Percentiles rank a stretch among this genome's conserved stretches.
Conservation (phyloP, 306 rosid species). For the Hippophae tibetana region DNA sequence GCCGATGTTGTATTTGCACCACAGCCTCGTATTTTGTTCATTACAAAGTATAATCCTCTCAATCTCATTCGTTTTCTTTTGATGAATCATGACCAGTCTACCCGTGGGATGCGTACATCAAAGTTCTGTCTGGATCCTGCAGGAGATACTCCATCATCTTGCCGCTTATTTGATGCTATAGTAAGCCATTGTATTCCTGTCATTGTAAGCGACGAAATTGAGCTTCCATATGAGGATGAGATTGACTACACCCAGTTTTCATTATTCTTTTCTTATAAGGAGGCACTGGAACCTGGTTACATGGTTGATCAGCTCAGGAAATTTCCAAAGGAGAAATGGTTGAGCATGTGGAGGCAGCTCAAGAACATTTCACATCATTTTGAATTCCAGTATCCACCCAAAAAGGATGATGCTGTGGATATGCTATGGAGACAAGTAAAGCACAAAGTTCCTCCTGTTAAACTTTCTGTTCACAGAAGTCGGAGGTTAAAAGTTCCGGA, state of each 20-base stretch:
- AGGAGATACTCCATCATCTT: slow-evolving; percentile 96
- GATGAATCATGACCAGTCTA: slow-evolving; percentile 40
- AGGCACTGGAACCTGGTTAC: slow-evolving; percentile 73
- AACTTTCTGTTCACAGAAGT: slow-evolving; percentile 61
- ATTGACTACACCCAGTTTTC: slow-evolving; percentile 77
- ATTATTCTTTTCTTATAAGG: slow-evolving; percentile 76
- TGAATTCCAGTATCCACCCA: slow-evolving; percentile 82
- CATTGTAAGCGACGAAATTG: slow-evolving; percentile 90
- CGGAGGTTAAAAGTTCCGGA: slow-evolving; percentile 78
- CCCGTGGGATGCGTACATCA: slow-evolving; percentile 78
- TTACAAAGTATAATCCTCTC: not conserved
- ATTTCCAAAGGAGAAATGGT: slow-evolving; percentile 72
- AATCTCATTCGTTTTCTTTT: slow-evolving; percentile 17
- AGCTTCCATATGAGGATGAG: slow-evolving; percentile 94
- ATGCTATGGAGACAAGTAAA: slow-evolving; percentile 95
- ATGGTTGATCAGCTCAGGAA: slow-evolving; percentile 63
- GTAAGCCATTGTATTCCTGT: slow-evolving; percentile 96
- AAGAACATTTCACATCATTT: slow-evolving; percentile 64
- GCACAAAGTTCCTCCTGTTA: slow-evolving; percentile 74
- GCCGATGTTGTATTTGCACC: slow-evolving; percentile 1
- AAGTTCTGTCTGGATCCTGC: slow-evolving; percentile 97
- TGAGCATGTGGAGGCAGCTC: slow-evolving; percentile 77
- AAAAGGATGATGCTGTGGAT: slow-evolving; percentile 73
- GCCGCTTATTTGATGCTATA: slow-evolving; percentile 94
- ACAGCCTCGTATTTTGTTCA: not conserved